Evolutionary conservation across 2,329 filamentous ascomycete species (phyloP).

Genomic region (Aspergillus fructus): DNA sequence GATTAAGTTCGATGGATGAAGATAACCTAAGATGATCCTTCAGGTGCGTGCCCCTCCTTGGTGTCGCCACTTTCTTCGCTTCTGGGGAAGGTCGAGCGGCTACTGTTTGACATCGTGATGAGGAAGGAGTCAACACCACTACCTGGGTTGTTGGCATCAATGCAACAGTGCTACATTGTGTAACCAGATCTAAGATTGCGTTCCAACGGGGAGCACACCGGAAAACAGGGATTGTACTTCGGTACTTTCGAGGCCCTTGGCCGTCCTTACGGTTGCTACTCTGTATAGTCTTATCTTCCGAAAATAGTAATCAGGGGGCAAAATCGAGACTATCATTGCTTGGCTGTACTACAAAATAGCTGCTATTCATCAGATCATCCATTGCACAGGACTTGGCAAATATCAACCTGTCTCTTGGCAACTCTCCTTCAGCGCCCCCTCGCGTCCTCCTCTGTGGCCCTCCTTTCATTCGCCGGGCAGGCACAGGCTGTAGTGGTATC

Average conservation of each 20-base stretch:
- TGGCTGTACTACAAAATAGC: conserved; percentile 18
- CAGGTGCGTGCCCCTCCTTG: neutral
- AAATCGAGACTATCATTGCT: conserved; percentile 17
- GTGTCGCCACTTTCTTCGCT: conserved; percentile 1
- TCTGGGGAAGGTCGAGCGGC: conserved; percentile 5
- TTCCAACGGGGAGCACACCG: neutral
- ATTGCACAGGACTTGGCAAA: conserved; percentile 21
- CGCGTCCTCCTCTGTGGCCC: conserved; percentile 2
- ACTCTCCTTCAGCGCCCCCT: conserved; percentile 8
- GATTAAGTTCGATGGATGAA: conserved; percentile 5
- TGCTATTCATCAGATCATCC: conserved; percentile 15
- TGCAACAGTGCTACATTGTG: neutral
- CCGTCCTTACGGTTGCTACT: neutral
- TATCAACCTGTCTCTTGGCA: conserved; percentile 19
- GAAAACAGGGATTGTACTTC: neutral
- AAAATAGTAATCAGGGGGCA: conserved; percentile 8
- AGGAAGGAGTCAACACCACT: neutral
- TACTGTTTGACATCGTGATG: neutral
- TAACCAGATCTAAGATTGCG: conserved; percentile 7
- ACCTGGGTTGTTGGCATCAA: too few species aligned
- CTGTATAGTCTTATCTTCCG: neutral
- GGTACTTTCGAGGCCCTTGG: neutral
- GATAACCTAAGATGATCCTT: conserved; percentile 8
- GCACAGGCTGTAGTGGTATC: conserved; percentile 11
- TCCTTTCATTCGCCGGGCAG: neutral